A percentile compares a stretch with the other conserved stretches of the same genome.
Conservation (phyloP, 2,329 filamentous ascomycete species). For the Pseudopithomyces chartarum region DNA sequence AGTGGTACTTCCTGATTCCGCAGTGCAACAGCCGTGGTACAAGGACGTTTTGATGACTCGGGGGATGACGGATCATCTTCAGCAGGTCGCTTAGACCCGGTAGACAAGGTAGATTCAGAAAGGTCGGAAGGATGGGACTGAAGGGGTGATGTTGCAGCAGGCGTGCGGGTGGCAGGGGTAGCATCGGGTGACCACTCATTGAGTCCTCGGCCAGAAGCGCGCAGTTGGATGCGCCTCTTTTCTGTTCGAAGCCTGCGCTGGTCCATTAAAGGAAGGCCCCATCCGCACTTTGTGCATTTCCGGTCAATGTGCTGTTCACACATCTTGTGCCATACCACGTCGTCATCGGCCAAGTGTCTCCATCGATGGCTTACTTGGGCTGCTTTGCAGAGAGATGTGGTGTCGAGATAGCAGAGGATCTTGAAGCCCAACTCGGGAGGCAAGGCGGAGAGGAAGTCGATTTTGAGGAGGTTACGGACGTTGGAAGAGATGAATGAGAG, state of each 20-base stretch:
- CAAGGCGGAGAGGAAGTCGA: conserved; percentile 90
- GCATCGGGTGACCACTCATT: conserved; percentile 60
- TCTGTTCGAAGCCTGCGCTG: conserved; percentile 85
- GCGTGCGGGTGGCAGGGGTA: conserved; percentile 52
- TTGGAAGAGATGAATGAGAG: conserved; percentile 90
- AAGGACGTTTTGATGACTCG: conserved; percentile 41
- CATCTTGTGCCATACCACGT: conserved; percentile 98
- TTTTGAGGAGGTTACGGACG: conserved; percentile 93
- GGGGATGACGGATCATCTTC: conserved; percentile 30
- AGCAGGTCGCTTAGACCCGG: conserved; percentile 35
- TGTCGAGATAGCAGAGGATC: conserved; percentile 91
- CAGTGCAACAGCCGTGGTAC: conserved; percentile 21
- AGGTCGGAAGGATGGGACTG: conserved; percentile 13
- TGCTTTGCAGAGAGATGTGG: conserved; percentile 91
- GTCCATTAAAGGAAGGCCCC: conserved; percentile 89
- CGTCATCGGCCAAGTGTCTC: conserved; percentile 90
- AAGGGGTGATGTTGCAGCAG: conserved; percentile 14
- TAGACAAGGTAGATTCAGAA: conserved; percentile 17
- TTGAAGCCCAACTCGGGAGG: conserved; percentile 92
- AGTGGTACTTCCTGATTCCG: conserved; percentile 50
- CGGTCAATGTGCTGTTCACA: conserved; percentile 95
- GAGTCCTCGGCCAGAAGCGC: conserved; percentile 63
- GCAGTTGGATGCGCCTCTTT: conserved; percentile 80
- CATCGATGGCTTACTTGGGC: conserved; percentile 91
- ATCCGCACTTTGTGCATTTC: conserved; percentile 94